Base-by-base conservation (phyloP, 148 eudicot genomes). In the Bassia scoparia region DNA sequence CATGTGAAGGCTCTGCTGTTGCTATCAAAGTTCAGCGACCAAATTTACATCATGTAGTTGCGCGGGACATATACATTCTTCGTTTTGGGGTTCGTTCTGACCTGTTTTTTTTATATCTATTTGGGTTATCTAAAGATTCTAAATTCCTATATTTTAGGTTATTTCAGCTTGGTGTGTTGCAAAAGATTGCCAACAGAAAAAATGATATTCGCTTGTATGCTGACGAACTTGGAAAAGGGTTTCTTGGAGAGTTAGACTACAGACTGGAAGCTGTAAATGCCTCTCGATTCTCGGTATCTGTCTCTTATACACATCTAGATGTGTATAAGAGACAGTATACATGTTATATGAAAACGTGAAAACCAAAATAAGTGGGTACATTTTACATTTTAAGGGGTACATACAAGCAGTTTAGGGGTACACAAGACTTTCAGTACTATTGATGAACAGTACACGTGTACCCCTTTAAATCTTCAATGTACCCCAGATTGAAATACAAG, bases 21-120 rank as follows among this genome's bases (percentile, higher is more conserved):
- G 99, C 99, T 62, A 89, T 96, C 74, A 96, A 96, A 89, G 92
- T 96, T 81, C 99, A 92, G 86, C 89, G 97, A 38, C 99, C 99
- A 76, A 84, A 87, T 79, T 81, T 96, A 77, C 88, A 78, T 55
- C 94, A 90, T 74, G 77, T 86, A 66, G 97, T 96, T 61, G 92
- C 89, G 78, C 90, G 95, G 30, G 99, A 96, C 82, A 80, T 90
- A 69, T 92, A 90, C 77, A 90, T 96, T 74, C 84, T 96, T 71
- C 99, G 97, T 34, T 84, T 92, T 79, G 97, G 94, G 99, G 99
- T 95, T 77, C 69, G 97, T 95, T 67, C 79, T 71, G 55, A 74
- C 74, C 72, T 78, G 8, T 67, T 52, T 62, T n/a, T 46, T 29
- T 52, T 86, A 2, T 61, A 6, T 13, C 27, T 60, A 52, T 55